Base-by-base conservation (phyloP, 352 stramenopile genomes). In the Globisporangium perplexum region DNA sequence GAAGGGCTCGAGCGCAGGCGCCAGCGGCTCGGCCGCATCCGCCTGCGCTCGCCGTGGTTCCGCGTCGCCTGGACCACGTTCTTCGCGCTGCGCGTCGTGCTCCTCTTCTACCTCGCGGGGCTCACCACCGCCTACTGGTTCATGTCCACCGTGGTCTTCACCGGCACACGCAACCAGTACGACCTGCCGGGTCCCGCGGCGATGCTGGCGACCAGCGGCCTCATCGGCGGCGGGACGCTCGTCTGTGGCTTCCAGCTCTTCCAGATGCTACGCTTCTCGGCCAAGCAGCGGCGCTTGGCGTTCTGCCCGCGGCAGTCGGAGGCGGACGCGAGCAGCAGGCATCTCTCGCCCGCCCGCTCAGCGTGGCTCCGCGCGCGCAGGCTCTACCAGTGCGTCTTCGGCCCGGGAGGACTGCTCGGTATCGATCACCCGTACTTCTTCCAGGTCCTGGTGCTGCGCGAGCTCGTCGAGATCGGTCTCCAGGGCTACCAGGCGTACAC, bases 401-500 rank as follows among this genome's bases (percentile, higher is more conserved):
- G 43, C 8, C 18, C 43, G 33, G 26, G 26, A 26, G 52, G 52
- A 24, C 48, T 58, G 43, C 28, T 58, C 17, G 43, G 52, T 31
- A 58, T 58, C 31, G 52, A 58, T 10, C 52, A 58, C 18, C 43
- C 52, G 24, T 52, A 47, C 36, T 58, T 58, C 43, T 58, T 58
- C 22, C 52, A 52, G 31, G 5, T 61, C 33, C 30, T 73, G 33
- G 35, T 68, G 2, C 17, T 62, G 18, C 50, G 55, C 38, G 65
- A 73, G 45, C 20, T 68, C 3, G 26, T 57, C 10, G 65, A 73
- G 44, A 60, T 73, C 45, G 38, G 14, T 3, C 65, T 55, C 7
- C 62, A 73, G 28, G 62, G 59, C 11, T 71, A 73, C 44, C 65
- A 73, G 23, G 51, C 62, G 22, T 53, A 73, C 36, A 55, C 55